Evolutionary conservation across 345 rosid genomes (phyloP).

Genomic region (Turritis glabra): DNA sequence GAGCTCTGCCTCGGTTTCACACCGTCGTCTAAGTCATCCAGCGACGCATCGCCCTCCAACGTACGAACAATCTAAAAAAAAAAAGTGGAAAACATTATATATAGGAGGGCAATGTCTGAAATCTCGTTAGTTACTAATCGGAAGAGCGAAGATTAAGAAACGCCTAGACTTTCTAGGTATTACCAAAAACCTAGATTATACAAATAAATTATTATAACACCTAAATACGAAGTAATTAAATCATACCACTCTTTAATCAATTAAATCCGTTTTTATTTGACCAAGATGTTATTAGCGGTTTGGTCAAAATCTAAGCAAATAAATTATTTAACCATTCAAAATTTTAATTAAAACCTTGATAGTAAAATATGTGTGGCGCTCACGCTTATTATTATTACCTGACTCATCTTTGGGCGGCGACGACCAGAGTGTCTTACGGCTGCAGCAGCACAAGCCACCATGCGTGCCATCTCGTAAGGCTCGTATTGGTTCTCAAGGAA

Average conservation of each 20-base stretch:
- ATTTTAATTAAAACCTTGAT: too few species aligned
- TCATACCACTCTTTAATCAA: neutral
- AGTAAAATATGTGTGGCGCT: neutral
- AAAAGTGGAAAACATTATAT: neutral
- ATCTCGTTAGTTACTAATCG: neutral
- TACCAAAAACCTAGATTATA: too few species aligned
- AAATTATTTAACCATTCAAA: neutral
- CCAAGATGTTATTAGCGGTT: neutral
- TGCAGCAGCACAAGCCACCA: slow-evolving; percentile 94
- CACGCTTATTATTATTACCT: slow-evolving; percentile 49
- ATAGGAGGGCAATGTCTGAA: neutral
- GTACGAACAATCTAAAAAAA: slow-evolving; percentile 73
- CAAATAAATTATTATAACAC: neutral
- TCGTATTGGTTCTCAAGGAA: slow-evolving; percentile 59
- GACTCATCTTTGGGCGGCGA: slow-evolving; percentile 85
- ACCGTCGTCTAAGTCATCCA: slow-evolving; percentile 74
- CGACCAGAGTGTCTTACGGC: slow-evolving; percentile 87
- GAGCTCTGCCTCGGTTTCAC: slow-evolving; percentile 61
- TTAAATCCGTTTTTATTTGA: neutral
- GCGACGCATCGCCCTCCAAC: slow-evolving; percentile 74
- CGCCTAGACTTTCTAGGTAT: neutral
- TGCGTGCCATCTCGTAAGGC: slow-evolving; percentile 69
- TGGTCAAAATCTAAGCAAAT: neutral
- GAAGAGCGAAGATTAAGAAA: neutral
- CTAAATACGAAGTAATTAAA: neutral